Conservation (phyloP, 306 rosid genomes). For the Cicer arietinum region DNA sequence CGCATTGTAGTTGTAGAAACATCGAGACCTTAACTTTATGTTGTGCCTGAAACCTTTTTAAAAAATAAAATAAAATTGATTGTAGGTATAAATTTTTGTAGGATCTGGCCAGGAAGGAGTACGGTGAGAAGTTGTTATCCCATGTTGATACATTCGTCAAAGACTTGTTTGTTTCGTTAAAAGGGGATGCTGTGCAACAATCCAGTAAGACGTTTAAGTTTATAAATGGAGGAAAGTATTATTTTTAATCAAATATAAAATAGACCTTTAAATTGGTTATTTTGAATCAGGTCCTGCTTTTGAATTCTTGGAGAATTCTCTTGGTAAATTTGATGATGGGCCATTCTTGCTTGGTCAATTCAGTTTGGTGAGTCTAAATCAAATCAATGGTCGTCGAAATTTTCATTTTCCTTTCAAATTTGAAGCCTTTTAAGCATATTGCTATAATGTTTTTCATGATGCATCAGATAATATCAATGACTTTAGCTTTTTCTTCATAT, state of each 20-base stretch:
- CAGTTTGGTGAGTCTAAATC: slow-evolving; percentile 64
- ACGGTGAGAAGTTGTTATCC: slow-evolving; percentile 66
- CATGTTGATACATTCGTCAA: slow-evolving; percentile 52
- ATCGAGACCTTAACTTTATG: background rate
- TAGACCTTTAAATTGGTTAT: slow-evolving; percentile 4
- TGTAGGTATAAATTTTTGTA: slow-evolving; percentile 27
- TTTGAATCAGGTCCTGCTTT: slow-evolving; percentile 58
- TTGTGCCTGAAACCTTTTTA: background rate
- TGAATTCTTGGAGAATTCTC: slow-evolving; percentile 82
- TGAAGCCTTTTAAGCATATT: background rate
- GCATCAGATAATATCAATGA: slow-evolving; percentile 3
- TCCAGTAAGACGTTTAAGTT: slow-evolving; percentile 46
- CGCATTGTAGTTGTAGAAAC: background rate
- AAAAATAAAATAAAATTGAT: background rate
- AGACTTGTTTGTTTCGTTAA: slow-evolving; percentile 46
- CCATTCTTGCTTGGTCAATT: slow-evolving; percentile 78
- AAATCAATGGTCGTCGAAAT: background rate
- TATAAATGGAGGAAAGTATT: background rate
- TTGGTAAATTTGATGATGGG: slow-evolving; percentile 72
- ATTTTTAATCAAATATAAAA: background rate
- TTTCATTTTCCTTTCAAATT: slow-evolving; percentile 5
- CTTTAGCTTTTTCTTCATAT: slow-evolving; percentile 9
- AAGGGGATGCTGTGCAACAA: slow-evolving; percentile 54
- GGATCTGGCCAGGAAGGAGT: slow-evolving; percentile 72
- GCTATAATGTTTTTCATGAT: background rate